Evolutionary conservation across 2,329 filamentous ascomycete genomes (phyloP).

Genomic region (Chaetomiaceae sp.): DNA sequence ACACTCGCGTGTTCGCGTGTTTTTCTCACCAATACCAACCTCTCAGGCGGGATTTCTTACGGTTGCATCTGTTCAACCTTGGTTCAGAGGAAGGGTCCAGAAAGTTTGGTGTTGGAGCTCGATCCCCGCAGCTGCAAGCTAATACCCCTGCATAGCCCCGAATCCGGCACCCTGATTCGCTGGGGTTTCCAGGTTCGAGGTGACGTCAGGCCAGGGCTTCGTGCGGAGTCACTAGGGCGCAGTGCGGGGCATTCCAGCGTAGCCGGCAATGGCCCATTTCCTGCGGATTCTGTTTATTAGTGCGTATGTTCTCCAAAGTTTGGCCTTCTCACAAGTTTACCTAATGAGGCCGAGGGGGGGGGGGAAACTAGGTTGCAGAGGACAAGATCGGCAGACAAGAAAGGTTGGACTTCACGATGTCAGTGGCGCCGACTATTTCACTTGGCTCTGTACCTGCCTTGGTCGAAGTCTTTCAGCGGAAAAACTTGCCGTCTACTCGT

Average conservation of each 20-base stretch:
- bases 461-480: not conserved
- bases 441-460: slow-evolving; percentile 5
- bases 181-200: not conserved
- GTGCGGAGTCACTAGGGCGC: slow-evolving; percentile 12
- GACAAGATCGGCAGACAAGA: no score
- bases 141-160: slow-evolving; percentile 23
- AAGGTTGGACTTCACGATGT: not conserved
- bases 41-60: not conserved
- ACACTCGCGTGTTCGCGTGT: not conserved
- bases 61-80: not conserved
- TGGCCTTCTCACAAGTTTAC: not conserved
- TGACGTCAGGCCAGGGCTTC: slow-evolving; percentile 25
- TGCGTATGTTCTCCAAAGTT: no score
- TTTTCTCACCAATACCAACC: not conserved
- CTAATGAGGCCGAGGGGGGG: no score
- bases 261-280: not conserved
- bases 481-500: no score
- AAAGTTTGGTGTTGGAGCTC: slow-evolving; percentile 1
- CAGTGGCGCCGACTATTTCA: slow-evolving; percentile 9
- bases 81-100: not conserved
- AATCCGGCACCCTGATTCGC: slow-evolving; percentile 19
- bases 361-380: no score
- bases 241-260: slow-evolving; percentile 4
- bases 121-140: slow-evolving; percentile 5
- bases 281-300: no score